Evolutionary conservation across 2,329 filamentous ascomycete species (phyloP), one percentile per base, ranked within the genome.

Genomic region (Hymenoscyphus fraxineus): DNA sequence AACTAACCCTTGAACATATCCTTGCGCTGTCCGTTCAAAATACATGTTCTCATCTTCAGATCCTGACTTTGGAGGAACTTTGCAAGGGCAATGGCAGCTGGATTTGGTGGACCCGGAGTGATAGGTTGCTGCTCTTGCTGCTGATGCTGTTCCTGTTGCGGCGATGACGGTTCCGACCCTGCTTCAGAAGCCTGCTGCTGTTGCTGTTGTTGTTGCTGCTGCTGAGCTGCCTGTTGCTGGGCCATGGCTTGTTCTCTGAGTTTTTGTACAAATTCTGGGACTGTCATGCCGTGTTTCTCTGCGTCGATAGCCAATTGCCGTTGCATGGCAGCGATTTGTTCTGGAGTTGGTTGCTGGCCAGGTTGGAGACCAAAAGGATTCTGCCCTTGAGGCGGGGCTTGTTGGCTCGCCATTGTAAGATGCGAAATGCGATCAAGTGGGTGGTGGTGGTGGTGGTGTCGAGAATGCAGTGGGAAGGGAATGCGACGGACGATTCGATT

Each of bases 11-110:
- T 90, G 79, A 99, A 98, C 91, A 99, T 96, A 70, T 99, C 94
- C 80, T 97, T 98, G 73, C 95, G 87, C 83, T 97, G 93, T 73
- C 95, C 95, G 70, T 97, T 93, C 69, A 98, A 85, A 69, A 99
- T 96, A 76, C 91, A 94, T 19, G 93, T 97, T 68, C 95, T 85
- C 19, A 86, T 84, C 84, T 99, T 99, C 69, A 99, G 80, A 65
- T 95, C 86, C 79, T 97, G 93, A 65, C 84, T 78, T 71, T 88
- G 88, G 65, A 99, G 80, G 79, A 96, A 99, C 74, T 92, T 89
- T 70, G 95, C 96, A 62, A 99, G 85, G 9, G 93, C 93, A 57
- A 98, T 80, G 22, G 93, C 93, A 73, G 93, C 88, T 47, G 94
- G 94, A 72, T 96, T 95, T 5, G 94, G 92, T 31, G 94, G 92